phyloP scores from a whole-genome alignment of 768 basidiomycete genomes.

The Asterophora lycoperdoides region DNA sequence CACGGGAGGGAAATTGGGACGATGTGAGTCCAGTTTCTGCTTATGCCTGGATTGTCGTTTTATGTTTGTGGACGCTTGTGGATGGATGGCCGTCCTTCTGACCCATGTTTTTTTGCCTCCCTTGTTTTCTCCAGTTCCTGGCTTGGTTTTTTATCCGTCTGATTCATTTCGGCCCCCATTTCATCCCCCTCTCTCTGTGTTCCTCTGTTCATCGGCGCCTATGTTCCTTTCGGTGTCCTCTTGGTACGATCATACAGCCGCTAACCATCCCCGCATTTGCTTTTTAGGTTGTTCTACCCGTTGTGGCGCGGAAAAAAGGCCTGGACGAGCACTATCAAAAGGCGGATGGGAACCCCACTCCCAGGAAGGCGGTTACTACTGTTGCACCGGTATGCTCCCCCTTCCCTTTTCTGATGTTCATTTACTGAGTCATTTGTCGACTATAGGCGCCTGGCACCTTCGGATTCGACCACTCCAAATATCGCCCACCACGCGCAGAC shows the following conservation, averaged over 20 bases:
- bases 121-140: neutral
- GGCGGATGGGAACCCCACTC: conserved; percentile 63
- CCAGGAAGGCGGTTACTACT: conserved; percentile 36
- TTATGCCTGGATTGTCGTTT: neutral
- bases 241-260: too few species aligned
- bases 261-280: neutral
- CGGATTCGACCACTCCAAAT: conserved; percentile 71
- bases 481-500: conserved; percentile 43
- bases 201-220: too few species aligned
- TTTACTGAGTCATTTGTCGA: conserved; percentile 1
- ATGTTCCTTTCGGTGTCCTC: too few species aligned
- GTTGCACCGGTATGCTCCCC: conserved; percentile 54
- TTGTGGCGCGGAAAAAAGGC: conserved; percentile 80
- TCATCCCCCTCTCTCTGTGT: too few species aligned
- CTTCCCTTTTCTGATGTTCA: conserved; percentile 1
- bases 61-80: conserved; percentile 4
- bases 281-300: conserved; percentile 72
- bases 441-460: conserved; percentile 78
- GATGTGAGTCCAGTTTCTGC: conserved; percentile 46
- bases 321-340: conserved; percentile 66
- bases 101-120: neutral
- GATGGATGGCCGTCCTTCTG: conserved; percentile 5
- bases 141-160: too few species aligned
- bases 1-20: conserved; percentile 74
- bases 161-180: too few species aligned